A percentile compares a stretch with the other conserved stretches of the same genome.
Conservation (phyloP, 768 basidiomycete genomes). For the Lentinula sp. region DNA sequence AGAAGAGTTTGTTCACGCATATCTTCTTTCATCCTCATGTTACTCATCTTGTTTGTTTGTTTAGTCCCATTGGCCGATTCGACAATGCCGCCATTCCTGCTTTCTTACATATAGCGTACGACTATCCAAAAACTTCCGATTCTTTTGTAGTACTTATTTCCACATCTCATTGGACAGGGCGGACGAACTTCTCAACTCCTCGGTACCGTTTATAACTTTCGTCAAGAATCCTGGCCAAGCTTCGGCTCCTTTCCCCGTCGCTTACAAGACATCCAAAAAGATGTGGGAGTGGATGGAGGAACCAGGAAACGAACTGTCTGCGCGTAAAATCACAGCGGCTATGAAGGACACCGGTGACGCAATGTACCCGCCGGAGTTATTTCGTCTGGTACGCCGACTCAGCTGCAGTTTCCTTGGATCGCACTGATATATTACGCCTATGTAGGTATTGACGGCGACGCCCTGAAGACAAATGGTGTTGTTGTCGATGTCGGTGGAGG, state of each 20-base stretch:
- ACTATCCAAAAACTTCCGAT: neutral
- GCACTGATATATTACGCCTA: neutral
- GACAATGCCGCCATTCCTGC: conserved; percentile 13
- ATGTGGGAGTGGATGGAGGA: conserved; percentile 26
- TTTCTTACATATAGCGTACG: conserved; percentile 14
- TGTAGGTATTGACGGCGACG: conserved; percentile 15
- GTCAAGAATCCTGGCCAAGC: conserved; percentile 6
- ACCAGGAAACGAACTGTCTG: conserved; percentile 20
- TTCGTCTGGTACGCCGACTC: neutral
- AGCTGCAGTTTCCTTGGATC: neutral
- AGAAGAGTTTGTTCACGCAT: conserved; percentile 16
- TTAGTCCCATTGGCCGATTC: conserved; percentile 14
- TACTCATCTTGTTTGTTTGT: neutral
- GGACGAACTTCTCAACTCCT: neutral
- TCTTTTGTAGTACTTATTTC: too few species aligned
- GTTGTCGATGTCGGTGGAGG: conserved; percentile 32
- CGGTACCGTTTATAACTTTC: neutral
- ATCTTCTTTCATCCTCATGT: neutral
- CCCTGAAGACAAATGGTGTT: conserved; percentile 11
- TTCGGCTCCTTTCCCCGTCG: conserved; percentile 19
- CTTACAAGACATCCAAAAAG: conserved; percentile 15
- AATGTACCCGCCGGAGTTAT: neutral
- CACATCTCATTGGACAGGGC: neutral
- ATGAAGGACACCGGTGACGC: conserved; percentile 9
- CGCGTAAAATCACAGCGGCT: conserved; percentile 22